These are phyloP conservation scores for Escovopsis sp. DNA, from an alignment of 2,329 filamentous ascomycete species.

Conservation along the genomic window DNA sequence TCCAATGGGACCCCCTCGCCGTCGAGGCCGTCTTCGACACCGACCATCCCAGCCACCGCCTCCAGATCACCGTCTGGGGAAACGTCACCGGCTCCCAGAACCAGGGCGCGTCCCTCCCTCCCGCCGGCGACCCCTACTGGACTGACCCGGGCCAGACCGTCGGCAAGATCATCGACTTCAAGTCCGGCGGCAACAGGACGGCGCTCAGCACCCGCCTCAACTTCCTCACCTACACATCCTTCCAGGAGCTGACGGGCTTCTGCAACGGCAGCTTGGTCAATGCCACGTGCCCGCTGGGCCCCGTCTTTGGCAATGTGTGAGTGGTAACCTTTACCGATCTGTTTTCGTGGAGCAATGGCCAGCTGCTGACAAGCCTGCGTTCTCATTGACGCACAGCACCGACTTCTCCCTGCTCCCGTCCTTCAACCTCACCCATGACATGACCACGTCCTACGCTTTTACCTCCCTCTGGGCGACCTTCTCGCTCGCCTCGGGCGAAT, in stretches of 20 bases:
- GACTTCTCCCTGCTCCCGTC: conserved; percentile 39
- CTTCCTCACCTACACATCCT: conserved; percentile 57
- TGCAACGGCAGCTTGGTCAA: conserved; percentile 47
- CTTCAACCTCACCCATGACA: conserved; percentile 57
- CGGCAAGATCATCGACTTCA: conserved; percentile 64
- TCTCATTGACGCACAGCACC: no score
- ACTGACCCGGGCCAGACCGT: conserved; percentile 38
- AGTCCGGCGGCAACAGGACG: conserved; percentile 36
- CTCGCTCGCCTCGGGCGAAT: conserved; percentile 60
- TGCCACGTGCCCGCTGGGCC: conserved; percentile 57
- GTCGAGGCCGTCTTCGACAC: conserved; percentile 62
- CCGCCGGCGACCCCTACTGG: conserved; percentile 45
- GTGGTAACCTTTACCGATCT: conserved; percentile 10
- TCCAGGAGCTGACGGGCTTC: conserved; percentile 42
- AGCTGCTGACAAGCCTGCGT: no score
- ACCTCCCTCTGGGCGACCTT: conserved; percentile 64
- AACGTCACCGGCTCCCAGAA: conserved; percentile 68
- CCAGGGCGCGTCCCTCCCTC: conserved; percentile 37
- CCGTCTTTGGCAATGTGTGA: conserved; percentile 43
- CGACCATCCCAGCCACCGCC: conserved; percentile 39
- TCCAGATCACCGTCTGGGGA: conserved; percentile 73
- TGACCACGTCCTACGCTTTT: conserved; percentile 75
- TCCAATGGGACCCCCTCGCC: conserved; percentile 68
- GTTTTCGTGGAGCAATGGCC: no score
- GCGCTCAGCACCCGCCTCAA: conserved; percentile 48